phyloP scores from a whole-genome alignment of 2,329 filamentous ascomycete genomes.

The Colletotrichum sp. region DNA sequence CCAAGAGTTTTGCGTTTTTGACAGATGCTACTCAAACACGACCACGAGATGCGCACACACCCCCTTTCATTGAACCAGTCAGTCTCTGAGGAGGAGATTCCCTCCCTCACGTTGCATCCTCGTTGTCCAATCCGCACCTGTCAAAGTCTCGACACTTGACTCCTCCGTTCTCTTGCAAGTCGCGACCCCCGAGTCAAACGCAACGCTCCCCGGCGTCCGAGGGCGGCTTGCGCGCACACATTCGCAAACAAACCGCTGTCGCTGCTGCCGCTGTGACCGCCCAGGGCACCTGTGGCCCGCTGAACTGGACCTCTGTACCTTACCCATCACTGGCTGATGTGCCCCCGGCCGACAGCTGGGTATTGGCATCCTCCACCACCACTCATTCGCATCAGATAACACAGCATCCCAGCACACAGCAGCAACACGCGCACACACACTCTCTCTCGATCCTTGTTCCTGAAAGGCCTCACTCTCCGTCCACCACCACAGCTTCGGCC shows the following conservation, averaged over 20 bases:
- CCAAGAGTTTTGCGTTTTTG: neutral
- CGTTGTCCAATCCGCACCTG: neutral
- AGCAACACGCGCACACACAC: neutral
- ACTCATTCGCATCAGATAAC: neutral
- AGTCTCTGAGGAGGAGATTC: neutral
- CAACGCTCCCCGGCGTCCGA: neutral
- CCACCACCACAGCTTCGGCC: neutral
- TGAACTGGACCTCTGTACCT: neutral
- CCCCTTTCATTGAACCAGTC: neutral
- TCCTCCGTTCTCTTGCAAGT: neutral
- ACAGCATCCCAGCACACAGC: neutral
- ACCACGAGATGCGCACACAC: neutral
- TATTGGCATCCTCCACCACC: neutral
- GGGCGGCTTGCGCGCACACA: neutral
- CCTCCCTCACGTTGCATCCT: neutral
- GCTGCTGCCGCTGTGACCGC: neutral
- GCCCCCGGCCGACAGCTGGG: neutral
- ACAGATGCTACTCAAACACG: neutral
- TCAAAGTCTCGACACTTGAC: neutral
- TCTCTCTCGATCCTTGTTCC: neutral
- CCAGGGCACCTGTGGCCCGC: neutral
- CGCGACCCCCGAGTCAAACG: conserved; percentile 1
- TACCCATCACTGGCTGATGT: neutral
- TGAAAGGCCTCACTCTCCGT: neutral
- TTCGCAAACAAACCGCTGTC: neutral